Evolutionary conservation across 768 basidiomycete species (phyloP).

Genomic region (Boletus reticulatus): DNA sequence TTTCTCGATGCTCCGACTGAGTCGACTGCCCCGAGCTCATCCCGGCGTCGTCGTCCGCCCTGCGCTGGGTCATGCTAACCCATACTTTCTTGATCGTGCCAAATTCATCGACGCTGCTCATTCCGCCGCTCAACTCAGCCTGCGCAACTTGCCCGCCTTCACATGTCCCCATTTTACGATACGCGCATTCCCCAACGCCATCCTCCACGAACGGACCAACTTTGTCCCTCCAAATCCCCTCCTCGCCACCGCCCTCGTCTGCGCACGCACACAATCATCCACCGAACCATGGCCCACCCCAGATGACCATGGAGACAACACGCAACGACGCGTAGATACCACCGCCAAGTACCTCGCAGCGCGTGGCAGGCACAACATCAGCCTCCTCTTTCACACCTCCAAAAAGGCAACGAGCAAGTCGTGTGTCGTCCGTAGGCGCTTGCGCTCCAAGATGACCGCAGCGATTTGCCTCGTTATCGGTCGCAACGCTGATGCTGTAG

Average conservation of each 20-base stretch:
- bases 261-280: neutral
- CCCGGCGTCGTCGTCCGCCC: conserved; percentile 1
- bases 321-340: neutral
- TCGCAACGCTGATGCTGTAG: conserved; percentile 11
- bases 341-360: neutral
- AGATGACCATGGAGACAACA: neutral
- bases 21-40: too few relatives aligned
- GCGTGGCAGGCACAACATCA: conserved; percentile 9
- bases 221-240: conserved; percentile 20
- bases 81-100: conserved; percentile 13
- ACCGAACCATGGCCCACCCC: conserved; percentile 7
- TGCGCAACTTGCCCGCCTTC: conserved; percentile 16
- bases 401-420: conserved; percentile 28
- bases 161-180: conserved; percentile 20
- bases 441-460: conserved; percentile 20
- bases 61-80: conserved; percentile 13
- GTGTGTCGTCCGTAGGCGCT: conserved; percentile 17
- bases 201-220: conserved; percentile 12
- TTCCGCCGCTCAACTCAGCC: conserved; percentile 11
- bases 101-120: conserved; percentile 17
- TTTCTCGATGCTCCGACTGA: too few relatives aligned
- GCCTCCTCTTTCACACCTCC: conserved; percentile 17
- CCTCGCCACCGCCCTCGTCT: conserved; percentile 14
- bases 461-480: conserved; percentile 20
- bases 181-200: conserved; percentile 23